Percentiles rank a stretch among this genome's conserved stretches.
These are phyloP conservation scores for Metschnikowia aberdeeniae DNA, from an alignment of 805 yeast species.

Conservation along the genomic window DNA sequence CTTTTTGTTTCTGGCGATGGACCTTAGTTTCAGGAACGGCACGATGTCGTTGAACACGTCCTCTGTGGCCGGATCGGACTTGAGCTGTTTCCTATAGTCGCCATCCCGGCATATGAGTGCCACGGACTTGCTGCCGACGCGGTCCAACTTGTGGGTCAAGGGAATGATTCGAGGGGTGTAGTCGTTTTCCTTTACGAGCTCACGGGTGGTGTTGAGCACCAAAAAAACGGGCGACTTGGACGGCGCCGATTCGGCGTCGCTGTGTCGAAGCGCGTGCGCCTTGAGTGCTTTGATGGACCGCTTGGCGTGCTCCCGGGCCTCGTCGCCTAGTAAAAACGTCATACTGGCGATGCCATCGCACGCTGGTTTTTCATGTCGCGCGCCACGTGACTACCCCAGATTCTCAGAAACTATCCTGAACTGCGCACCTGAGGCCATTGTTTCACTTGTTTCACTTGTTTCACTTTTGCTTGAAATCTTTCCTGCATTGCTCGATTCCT, in stretches of 20 bases:
- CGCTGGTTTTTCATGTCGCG: neutral
- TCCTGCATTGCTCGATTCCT: too few relatives aligned
- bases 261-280: slow-evolving; percentile 9
- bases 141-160: slow-evolving; percentile 47
- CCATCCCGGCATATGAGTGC: slow-evolving; percentile 75
- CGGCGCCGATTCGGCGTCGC: neutral
- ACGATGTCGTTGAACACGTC: slow-evolving; percentile 59
- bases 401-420: neutral
- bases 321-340: slow-evolving; percentile 18
- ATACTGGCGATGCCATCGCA: slow-evolving; percentile 6
- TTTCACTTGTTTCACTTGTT: too few relatives aligned
- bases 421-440: too few relatives aligned
- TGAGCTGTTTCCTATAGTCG: slow-evolving; percentile 50
- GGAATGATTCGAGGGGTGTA: slow-evolving; percentile 59
- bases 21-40: slow-evolving; percentile 53
- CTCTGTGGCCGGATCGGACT: slow-evolving; percentile 52
- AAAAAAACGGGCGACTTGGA: slow-evolving; percentile 30
- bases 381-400: slow-evolving; percentile 7
- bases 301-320: slow-evolving; percentile 18
- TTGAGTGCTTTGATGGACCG: slow-evolving; percentile 15
- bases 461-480: too few relatives aligned
- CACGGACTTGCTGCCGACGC: slow-evolving; percentile 46
- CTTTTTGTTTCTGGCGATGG: slow-evolving; percentile 41
- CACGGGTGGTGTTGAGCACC: slow-evolving; percentile 46
- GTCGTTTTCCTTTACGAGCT: slow-evolving; percentile 43